Percentiles rank a stretch among this genome's conserved stretches.
These are phyloP conservation scores for Boletus reticuloceps DNA, from an alignment of 768 basidiomycete species.

Conservation along the genomic window DNA sequence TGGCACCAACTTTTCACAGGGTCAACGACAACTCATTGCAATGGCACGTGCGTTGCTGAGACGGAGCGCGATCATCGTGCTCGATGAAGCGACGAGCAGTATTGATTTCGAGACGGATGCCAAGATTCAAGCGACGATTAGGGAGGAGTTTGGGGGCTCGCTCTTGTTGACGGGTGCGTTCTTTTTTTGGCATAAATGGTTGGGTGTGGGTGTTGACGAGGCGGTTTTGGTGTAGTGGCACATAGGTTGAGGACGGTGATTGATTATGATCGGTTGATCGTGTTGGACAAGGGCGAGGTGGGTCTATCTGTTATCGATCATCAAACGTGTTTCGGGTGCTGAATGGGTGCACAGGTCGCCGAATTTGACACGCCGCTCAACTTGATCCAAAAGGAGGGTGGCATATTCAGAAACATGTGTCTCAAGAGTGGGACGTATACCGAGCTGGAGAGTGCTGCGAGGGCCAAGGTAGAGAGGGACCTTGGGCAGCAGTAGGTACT, in stretches of 20 bases:
- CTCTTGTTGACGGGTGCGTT: conserved; percentile 67
- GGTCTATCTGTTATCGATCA: neutral
- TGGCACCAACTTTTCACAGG: conserved; percentile 89
- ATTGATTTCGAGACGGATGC: conserved; percentile 87
- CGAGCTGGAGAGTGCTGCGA: conserved; percentile 60
- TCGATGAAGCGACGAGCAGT: conserved; percentile 84
- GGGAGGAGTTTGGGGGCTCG: conserved; percentile 78
- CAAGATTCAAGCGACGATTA: conserved; percentile 86
- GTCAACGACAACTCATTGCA: conserved; percentile 84
- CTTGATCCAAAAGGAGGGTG: conserved; percentile 58
- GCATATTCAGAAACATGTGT: conserved; percentile 70
- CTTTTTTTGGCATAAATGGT: no score
- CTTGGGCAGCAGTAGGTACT: neutral
- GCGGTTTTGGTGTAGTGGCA: conserved; percentile 41
- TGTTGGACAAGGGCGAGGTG: conserved; percentile 54
- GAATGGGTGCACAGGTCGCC: conserved; percentile 34
- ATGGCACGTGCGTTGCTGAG: conserved; percentile 81
- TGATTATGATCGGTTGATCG: conserved; percentile 76
- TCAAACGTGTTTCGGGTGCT: neutral
- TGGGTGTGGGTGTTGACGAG: neutral
- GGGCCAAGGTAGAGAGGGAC: conserved; percentile 33
- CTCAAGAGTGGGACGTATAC: conserved; percentile 64
- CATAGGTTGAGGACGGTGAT: conserved; percentile 77
- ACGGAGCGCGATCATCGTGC: conserved; percentile 67
- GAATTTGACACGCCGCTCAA: conserved; percentile 75